Base-by-base conservation (phyloP, 2,329 filamentous ascomycete species). In the Penicillium frequentans region DNA sequence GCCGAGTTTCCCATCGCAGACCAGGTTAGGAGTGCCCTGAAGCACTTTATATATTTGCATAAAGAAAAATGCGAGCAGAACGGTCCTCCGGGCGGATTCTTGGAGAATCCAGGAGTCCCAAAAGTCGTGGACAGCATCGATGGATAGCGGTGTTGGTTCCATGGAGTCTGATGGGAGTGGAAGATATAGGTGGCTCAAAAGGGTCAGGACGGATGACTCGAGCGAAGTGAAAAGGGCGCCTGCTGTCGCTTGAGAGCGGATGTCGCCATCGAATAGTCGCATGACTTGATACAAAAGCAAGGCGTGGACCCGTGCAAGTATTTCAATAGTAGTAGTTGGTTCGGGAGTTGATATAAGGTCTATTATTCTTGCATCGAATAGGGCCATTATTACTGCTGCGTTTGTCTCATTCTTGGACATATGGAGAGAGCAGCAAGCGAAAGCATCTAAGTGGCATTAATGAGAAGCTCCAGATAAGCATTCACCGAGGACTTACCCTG, bases 71-170 rank as follows among this genome's bases (percentile, higher is more conserved):
- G 77, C 67, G 13, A 81, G 71, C 1, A 85, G 68, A 0, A 81
- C 71, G 0, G 83, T 85, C 16, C 83, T 79, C 2, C 82, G 76
- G 1, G 78, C 72, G 0, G 82, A 84, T 64, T 86, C 83, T 11
- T 82, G 76, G 21, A 84, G 72, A 3, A 83, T 69, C 80, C 81
- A 86, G 1, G 74, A 71, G 8, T 70, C 66, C 83, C 83, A 86
- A 45, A 81, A 81, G 0, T 72, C 61, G 19, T 72, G 74, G 1
- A 77, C 75, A 0, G 75, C 71, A 10, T 74, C 75, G 3, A 82
- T 63, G 0, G 78, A 68, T 5, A 78, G 58, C 0, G 70, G 53
- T 1, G 64, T 62, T 0, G 61, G 48, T 2, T 62, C 47, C 0
- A 50, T 56, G 0, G 60, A 35, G 19, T 56, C 44, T 5, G 55